phyloP scores from a whole-genome alignment of 2,329 filamentous ascomycete species.

The Magnaporthales sp. region DNA sequence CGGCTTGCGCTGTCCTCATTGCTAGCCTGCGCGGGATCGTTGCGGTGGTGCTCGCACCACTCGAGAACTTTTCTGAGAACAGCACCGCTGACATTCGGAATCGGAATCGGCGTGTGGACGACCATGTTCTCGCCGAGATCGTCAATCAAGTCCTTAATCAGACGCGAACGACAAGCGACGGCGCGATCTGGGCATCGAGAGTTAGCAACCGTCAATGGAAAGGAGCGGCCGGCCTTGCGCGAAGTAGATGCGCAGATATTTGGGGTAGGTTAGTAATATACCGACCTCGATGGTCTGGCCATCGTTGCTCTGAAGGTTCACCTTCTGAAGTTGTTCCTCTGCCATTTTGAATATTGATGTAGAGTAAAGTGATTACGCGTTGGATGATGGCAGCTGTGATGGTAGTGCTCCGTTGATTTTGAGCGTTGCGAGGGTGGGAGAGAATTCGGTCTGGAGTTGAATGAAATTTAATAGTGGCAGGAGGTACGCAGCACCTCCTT shows the following conservation, averaged over 20 bases:
- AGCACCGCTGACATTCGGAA: constrained; percentile 87
- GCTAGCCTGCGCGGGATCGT: constrained; percentile 69
- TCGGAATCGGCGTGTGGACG: constrained; percentile 65
- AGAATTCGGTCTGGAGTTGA: too few relatives aligned
- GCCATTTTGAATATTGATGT: constrained; percentile 16
- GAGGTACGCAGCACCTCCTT: too few relatives aligned
- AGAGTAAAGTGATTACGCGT: too few relatives aligned
- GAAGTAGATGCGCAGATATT: background rate
- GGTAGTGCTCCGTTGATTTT: too few relatives aligned
- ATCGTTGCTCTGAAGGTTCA: constrained; percentile 45
- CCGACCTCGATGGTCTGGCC: constrained; percentile 32
- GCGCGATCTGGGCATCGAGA: constrained; percentile 48
- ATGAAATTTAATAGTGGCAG: too few relatives aligned
- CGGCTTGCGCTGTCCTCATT: constrained; percentile 91
- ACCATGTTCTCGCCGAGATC: constrained; percentile 65
- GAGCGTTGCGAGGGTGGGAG: too few relatives aligned
- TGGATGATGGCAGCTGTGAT: too few relatives aligned
- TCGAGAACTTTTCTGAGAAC: constrained; percentile 95
- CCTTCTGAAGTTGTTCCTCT: constrained; percentile 24
- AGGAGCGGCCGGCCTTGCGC: too few relatives aligned
- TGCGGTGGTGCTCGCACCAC: constrained; percentile 94
- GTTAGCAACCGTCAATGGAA: background rate
- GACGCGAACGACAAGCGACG: constrained; percentile 82
- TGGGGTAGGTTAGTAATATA: background rate
- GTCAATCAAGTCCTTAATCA: constrained; percentile 98